A percentile compares a stretch with the other conserved stretches of the same genome.
Conservation (phyloP, 805 yeast species). For the Candida pini region DNA sequence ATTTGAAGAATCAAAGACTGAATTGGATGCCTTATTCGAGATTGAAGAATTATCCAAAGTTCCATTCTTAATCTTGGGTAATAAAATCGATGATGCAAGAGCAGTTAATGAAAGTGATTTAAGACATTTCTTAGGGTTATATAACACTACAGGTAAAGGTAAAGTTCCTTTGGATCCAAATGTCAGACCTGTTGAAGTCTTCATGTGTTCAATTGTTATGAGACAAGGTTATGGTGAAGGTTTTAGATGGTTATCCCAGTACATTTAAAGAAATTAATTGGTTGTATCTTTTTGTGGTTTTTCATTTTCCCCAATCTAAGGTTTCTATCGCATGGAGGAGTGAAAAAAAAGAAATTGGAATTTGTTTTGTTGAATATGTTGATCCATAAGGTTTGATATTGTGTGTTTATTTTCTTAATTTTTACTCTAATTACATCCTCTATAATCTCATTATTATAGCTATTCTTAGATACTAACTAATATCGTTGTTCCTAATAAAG, state of each 20-base stretch:
- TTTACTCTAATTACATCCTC: too few relatives aligned
- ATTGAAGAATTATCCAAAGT: slow-evolving; percentile 87
- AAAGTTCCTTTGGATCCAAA: slow-evolving; percentile 53
- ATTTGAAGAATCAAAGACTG: slow-evolving; percentile 90
- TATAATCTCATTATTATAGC: too few relatives aligned
- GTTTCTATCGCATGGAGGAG: too few relatives aligned
- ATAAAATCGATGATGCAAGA: slow-evolving; percentile 89
- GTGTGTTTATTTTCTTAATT: too few relatives aligned
- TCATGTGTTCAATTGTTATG: slow-evolving; percentile 97
- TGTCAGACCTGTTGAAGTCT: slow-evolving; percentile 89
- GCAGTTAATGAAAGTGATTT: slow-evolving; percentile 95
- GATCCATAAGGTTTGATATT: too few relatives aligned
- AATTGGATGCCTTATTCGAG: slow-evolving; percentile 85
- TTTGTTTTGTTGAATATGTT: too few relatives aligned
- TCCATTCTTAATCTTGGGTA: slow-evolving; percentile 92
- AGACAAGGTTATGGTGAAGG: slow-evolving; percentile 99
- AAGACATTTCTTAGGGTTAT: slow-evolving; percentile 82
- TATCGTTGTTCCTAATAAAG: too few relatives aligned
- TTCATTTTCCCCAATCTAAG: slow-evolving; percentile 1
- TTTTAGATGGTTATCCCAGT: slow-evolving; percentile 96
- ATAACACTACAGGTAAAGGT: slow-evolving; percentile 87
- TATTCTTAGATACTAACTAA: too few relatives aligned
- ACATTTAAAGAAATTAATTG: slow-evolving; percentile 56
- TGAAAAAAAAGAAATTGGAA: too few relatives aligned
- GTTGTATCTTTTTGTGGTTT: not conserved